Evolutionary conservation across 2,329 filamentous ascomycete genomes (phyloP).

Genomic region (Penicillium fuscoglaucum): DNA sequence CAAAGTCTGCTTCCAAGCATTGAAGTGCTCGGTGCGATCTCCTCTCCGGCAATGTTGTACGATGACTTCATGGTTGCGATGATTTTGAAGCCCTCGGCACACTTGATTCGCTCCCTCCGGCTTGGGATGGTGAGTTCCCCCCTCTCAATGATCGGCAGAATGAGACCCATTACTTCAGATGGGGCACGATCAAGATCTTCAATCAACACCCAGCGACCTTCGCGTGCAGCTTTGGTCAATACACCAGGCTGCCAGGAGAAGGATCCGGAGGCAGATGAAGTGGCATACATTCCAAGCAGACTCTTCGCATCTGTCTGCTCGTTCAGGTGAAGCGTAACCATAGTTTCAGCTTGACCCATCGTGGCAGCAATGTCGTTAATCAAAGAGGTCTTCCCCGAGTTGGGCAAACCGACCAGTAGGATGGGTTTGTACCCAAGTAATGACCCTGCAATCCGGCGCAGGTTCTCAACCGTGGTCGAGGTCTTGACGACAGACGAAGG

Average conservation of each 20-base stretch:
- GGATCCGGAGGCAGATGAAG: constrained; percentile 79
- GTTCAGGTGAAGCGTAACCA: constrained; percentile 94
- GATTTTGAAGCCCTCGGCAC: constrained; percentile 81
- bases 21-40: constrained; percentile 65
- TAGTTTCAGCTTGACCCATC: constrained; percentile 73
- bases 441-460: constrained; percentile 66
- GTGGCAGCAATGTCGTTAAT: constrained; percentile 78
- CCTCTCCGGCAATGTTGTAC: constrained; percentile 64
- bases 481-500: constrained; percentile 66
- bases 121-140: constrained; percentile 89
- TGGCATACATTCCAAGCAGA: constrained; percentile 90
- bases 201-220: constrained; percentile 95
- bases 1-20: constrained; percentile 86
- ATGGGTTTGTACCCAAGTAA: constrained; percentile 71
- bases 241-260: constrained; percentile 93
- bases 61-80: constrained; percentile 84
- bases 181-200: constrained; percentile 95
- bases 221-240: constrained; percentile 86
- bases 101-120: constrained; percentile 80
- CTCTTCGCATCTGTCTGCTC: constrained; percentile 98
- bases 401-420: constrained; percentile 77
- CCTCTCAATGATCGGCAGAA: constrained; percentile 88
- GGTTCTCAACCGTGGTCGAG: constrained; percentile 69
- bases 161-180: constrained; percentile 88
- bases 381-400: constrained; percentile 86